A percentile compares a stretch with the other conserved stretches of the same genome.
These are phyloP conservation scores for Calcarisporium arbuscula DNA, from an alignment of 2,329 filamentous ascomycete genomes.

Conservation along the genomic window DNA sequence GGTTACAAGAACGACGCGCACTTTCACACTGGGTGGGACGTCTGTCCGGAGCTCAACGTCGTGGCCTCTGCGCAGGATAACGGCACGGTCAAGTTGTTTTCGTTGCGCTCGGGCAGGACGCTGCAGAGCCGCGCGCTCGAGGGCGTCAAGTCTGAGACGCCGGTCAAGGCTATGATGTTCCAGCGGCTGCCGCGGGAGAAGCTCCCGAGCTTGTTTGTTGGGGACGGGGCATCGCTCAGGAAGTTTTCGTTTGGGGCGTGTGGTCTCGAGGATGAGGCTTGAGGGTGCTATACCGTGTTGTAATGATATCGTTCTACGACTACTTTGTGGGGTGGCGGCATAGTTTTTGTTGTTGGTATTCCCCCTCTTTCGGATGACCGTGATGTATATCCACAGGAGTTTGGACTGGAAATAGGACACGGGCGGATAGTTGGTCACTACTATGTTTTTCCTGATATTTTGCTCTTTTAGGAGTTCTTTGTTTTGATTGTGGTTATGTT, in stretches of 20 bases:
- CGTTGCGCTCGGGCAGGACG: conserved; percentile 36
- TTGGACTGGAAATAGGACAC: too few species aligned
- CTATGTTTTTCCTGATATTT: too few species aligned
- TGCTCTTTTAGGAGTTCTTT: too few species aligned
- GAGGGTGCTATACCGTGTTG: conserved; percentile 1
- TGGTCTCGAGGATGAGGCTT: conserved; percentile 28
- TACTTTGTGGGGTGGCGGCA: too few species aligned
- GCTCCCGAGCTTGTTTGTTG: conserved; percentile 41
- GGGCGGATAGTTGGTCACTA: too few species aligned
- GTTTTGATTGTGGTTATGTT: too few species aligned
- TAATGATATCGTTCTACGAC: too few species aligned
- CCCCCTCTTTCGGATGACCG: too few species aligned
- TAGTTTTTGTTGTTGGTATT: too few species aligned
- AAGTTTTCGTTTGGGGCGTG: conserved; percentile 38
- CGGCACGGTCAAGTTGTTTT: conserved; percentile 42
- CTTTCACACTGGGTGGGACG: conserved; percentile 45
- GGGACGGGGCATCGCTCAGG: conserved; percentile 26
- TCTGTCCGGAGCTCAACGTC: conserved; percentile 38
- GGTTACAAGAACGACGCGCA: conserved; percentile 44
- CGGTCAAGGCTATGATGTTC: conserved; percentile 40
- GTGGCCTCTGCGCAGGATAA: conserved; percentile 50
- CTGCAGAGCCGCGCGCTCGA: conserved; percentile 24
- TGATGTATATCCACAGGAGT: too few species aligned
- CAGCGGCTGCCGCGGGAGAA: conserved; percentile 36
- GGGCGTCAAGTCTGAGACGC: conserved; percentile 16